Evolutionary conservation across 106 monocot genomes (phyloP).

Genomic region (Allium sativum): DNA sequence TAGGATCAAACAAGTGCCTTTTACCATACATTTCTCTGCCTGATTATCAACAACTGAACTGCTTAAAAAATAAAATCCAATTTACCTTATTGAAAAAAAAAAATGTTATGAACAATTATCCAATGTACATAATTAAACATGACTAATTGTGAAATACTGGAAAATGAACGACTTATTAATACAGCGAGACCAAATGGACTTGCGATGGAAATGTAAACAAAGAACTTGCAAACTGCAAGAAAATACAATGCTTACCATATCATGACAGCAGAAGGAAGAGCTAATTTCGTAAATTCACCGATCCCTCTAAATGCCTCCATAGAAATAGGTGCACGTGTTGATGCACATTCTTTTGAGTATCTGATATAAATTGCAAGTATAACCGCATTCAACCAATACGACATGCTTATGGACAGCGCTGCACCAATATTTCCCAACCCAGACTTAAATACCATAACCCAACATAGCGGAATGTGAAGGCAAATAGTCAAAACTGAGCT

Average conservation of each 20-base stretch:
- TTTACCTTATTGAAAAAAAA: too few species aligned
- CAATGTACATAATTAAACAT: too few species aligned
- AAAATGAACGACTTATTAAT: too few species aligned
- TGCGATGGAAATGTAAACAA: too few species aligned
- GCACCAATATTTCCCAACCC: conserved; percentile 57
- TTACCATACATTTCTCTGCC: too few species aligned
- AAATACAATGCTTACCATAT: conserved; percentile 36
- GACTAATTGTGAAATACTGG: too few species aligned
- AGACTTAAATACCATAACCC: conserved; percentile 57
- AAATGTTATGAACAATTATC: too few species aligned
- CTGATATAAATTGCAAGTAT: conserved; percentile 56
- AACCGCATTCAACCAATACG: conserved; percentile 52
- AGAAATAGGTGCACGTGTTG: conserved; percentile 40
- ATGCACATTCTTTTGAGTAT: conserved; percentile 42
- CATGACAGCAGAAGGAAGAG: conserved; percentile 63
- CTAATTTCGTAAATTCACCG: conserved; percentile 34
- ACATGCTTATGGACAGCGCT: conserved; percentile 57
- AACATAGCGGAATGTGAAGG: conserved; percentile 59
- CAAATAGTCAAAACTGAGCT: conserved; percentile 23
- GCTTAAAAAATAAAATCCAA: too few species aligned
- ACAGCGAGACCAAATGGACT: too few species aligned
- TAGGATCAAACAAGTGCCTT: too few species aligned
- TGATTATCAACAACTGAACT: too few species aligned
- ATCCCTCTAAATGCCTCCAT: conserved; percentile 44
- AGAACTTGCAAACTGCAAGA: background rate